Evolutionary conservation across 2,329 filamentous ascomycete genomes (phyloP).

Genomic region (Cyphellophora europaea): DNA sequence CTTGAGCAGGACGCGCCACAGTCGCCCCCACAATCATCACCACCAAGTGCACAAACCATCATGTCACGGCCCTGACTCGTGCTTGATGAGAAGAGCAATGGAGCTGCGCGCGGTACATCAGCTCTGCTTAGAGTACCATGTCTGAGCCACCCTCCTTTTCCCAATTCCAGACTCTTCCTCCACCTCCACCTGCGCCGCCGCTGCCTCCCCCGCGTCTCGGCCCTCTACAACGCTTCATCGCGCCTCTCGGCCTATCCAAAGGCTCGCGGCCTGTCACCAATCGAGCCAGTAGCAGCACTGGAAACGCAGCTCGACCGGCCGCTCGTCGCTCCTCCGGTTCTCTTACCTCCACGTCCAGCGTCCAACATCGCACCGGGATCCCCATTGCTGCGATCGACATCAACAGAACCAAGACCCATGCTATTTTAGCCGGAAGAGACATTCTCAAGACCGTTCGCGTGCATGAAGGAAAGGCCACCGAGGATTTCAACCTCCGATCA

Average conservation of each 20-base stretch:
- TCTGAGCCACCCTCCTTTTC: too few relatives aligned
- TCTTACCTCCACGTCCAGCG: slow-evolving; percentile 26
- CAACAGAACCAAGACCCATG: slow-evolving; percentile 54
- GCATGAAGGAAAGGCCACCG: slow-evolving; percentile 45
- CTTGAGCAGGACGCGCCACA: too few relatives aligned
- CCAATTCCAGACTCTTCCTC: too few relatives aligned
- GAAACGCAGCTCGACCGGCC: background rate
- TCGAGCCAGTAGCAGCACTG: background rate
- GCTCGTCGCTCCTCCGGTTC: background rate
- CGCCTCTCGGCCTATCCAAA: slow-evolving; percentile 9
- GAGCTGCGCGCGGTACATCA: too few relatives aligned
- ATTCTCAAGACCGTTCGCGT: slow-evolving; percentile 58
- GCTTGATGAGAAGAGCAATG: too few relatives aligned
- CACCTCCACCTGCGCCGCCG: slow-evolving; percentile 23
- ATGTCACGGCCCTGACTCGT: too few relatives aligned
- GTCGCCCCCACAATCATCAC: too few relatives aligned
- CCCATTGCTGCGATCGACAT: slow-evolving; percentile 55
- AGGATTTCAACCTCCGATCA: slow-evolving; percentile 55
- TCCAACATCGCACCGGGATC: slow-evolving; percentile 55
- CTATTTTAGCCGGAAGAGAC: slow-evolving; percentile 55
- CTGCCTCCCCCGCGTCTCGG: slow-evolving; percentile 19
- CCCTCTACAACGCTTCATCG: slow-evolving; percentile 20
- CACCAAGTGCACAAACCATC: too few relatives aligned
- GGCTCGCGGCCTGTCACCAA: slow-evolving; percentile 1
- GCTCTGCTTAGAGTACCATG: too few relatives aligned